Evolutionary conservation across 2,329 filamentous ascomycete genomes (phyloP).

Genomic region (Nothophoma quercina): DNA sequence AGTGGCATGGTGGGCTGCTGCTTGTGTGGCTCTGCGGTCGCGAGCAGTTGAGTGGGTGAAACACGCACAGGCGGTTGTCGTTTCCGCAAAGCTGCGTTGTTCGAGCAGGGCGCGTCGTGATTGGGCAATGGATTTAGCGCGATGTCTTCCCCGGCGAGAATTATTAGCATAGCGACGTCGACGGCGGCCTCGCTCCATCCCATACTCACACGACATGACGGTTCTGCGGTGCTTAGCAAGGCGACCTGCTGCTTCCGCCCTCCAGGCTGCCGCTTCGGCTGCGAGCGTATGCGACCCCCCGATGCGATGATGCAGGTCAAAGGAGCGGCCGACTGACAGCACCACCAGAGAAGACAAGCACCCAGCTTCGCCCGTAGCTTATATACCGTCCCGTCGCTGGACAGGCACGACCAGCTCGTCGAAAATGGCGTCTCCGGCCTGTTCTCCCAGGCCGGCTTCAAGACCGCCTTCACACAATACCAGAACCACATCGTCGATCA

Average conservation of each 20-base stretch:
- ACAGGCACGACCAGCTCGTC: conserved; percentile 55
- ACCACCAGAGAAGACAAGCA: conserved; percentile 34
- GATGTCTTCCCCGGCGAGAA: conserved; percentile 7
- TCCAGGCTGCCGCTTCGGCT: conserved; percentile 32
- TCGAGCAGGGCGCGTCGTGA: conserved; percentile 33
- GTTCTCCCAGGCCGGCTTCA: conserved; percentile 72
- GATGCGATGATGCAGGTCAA: conserved; percentile 8
- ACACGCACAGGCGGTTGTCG: conserved; percentile 41
- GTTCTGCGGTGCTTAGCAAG: conserved; percentile 45
- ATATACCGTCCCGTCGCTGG: conserved; percentile 60
- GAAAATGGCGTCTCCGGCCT: conserved; percentile 71
- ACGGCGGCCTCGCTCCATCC: conserved; percentile 3
- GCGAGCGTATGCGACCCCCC: conserved; percentile 30
- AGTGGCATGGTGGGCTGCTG: conserved; percentile 36
- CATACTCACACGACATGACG: conserved; percentile 33
- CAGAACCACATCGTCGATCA: conserved; percentile 76
- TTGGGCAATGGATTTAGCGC: conserved; percentile 32
- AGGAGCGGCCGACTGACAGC: conserved; percentile 32
- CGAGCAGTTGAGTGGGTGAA: conserved; percentile 38
- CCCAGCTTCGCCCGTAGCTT: conserved; percentile 30
- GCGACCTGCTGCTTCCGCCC: conserved; percentile 32
- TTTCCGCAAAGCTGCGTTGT: conserved; percentile 26
- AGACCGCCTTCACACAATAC: conserved; percentile 83
- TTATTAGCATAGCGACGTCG: conserved; percentile 13
- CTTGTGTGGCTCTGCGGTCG: conserved; percentile 41